Conservation (phyloP, 768 basidiomycete genomes). For the Leccinum variicolor region DNA sequence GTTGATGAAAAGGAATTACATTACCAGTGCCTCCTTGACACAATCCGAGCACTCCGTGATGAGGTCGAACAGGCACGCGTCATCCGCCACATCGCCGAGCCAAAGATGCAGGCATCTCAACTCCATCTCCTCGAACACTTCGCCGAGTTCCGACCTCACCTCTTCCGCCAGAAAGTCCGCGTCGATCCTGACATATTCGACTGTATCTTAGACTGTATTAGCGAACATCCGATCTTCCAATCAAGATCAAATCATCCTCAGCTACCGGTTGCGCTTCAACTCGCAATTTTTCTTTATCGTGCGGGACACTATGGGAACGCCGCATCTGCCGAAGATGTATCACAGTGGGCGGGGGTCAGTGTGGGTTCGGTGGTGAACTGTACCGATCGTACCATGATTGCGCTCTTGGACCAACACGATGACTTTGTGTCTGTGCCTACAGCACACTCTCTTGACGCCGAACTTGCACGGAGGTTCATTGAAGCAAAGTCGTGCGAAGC, state of each 20-base stretch:
- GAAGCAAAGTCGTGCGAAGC: background rate
- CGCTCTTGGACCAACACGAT: background rate
- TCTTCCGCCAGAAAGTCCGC: background rate
- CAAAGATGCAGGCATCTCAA: background rate
- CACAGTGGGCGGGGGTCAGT: background rate
- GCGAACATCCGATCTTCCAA: background rate
- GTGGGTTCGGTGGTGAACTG: background rate
- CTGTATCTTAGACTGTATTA: background rate
- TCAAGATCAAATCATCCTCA: background rate
- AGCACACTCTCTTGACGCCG: background rate
- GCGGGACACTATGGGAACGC: background rate
- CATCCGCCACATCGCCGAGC: background rate
- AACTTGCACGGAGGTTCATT: background rate
- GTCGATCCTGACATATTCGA: background rate
- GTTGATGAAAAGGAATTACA: too few species aligned
- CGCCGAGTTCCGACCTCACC: background rate
- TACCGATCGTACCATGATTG: background rate
- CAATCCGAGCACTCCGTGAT: background rate
- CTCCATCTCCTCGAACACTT: background rate
- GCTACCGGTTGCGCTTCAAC: background rate
- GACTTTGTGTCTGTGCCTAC: background rate
- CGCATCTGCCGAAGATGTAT: background rate
- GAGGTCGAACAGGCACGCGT: background rate
- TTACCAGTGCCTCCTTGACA: background rate
- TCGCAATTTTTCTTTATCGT: background rate